These are phyloP conservation scores for Leccinum ochraceum DNA, from an alignment of 768 basidiomycete genomes.

Conservation along the genomic window DNA sequence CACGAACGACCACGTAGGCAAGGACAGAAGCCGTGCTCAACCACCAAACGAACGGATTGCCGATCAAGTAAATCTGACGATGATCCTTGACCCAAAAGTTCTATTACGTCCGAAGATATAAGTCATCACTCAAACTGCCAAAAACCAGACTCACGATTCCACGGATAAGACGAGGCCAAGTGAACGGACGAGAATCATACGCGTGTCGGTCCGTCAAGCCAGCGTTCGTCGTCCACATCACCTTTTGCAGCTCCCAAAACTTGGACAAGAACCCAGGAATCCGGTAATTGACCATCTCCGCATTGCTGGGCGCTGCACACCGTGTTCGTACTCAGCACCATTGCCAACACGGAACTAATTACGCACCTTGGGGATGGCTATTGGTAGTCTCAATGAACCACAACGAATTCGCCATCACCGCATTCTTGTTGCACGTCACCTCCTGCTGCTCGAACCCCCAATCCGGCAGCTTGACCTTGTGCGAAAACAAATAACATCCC, in stretches of 20 bases:
- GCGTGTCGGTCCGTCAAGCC: constrained; percentile 94
- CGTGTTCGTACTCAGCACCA: not conserved
- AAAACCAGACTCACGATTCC: constrained; percentile 74
- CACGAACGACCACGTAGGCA: constrained; percentile 68
- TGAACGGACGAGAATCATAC: constrained; percentile 89
- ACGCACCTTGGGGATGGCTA: constrained; percentile 69
- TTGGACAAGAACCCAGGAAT: constrained; percentile 89
- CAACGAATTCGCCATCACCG: constrained; percentile 81
- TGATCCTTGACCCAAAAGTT: constrained; percentile 99
- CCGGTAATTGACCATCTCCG: constrained; percentile 86
- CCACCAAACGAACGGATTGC: constrained; percentile 96
- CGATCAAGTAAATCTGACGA: constrained; percentile 91
- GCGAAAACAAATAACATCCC: constrained; percentile 96
- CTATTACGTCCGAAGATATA: constrained; percentile 38
- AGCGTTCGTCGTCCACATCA: constrained; percentile 98
- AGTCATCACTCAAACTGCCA: constrained; percentile 5
- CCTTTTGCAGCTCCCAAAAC: constrained; percentile 87
- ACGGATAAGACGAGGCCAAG: constrained; percentile 88
- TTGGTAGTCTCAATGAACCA: constrained; percentile 91
- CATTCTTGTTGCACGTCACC: constrained; percentile 99
- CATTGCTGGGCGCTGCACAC: constrained; percentile 61
- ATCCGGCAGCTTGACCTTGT: constrained; percentile 96
- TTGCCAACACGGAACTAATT: constrained; percentile 1
- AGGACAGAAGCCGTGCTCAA: constrained; percentile 70
- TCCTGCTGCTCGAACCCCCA: constrained; percentile 99